Evolutionary conservation across 495 filamentous ascomycete genomes (phyloP).

Genomic region (Zalerion maritima): DNA sequence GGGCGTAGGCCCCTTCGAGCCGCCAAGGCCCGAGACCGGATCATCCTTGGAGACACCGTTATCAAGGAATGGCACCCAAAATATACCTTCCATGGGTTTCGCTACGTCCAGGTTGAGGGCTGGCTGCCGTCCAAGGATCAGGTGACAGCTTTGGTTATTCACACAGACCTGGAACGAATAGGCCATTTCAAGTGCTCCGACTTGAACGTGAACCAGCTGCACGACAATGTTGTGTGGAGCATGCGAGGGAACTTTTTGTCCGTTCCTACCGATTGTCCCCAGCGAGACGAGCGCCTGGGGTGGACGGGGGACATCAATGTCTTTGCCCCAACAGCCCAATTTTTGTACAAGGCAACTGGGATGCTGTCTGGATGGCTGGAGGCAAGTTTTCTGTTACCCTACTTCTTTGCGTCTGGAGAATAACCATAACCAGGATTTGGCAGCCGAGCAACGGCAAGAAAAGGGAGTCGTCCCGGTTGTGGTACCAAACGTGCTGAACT

Average conservation of each 20-base stretch:
- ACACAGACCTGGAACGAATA: conserved; percentile 34
- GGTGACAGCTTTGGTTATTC: conserved; percentile 31
- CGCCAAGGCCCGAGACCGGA: conserved; percentile 29
- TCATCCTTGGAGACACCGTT: conserved; percentile 19
- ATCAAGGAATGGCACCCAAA: conserved; percentile 23
- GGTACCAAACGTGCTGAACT: conserved; percentile 22
- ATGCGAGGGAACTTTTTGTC: conserved; percentile 41
- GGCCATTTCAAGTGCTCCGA: conserved; percentile 35
- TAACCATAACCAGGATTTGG: conserved; percentile 16
- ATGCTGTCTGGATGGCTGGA: conserved; percentile 36
- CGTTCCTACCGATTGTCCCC: conserved; percentile 40
- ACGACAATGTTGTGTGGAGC: conserved; percentile 35
- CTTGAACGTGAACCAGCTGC: conserved; percentile 30
- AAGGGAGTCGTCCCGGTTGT: conserved; percentile 24
- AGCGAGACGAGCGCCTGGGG: conserved; percentile 40
- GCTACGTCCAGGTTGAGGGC: conserved; percentile 34
- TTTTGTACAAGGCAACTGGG: conserved; percentile 33
- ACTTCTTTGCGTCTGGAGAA: conserved; percentile 1
- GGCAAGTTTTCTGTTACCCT: conserved; percentile 2
- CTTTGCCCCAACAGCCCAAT: conserved; percentile 34
- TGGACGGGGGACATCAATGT: conserved; percentile 41
- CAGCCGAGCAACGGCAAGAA: conserved; percentile 21
- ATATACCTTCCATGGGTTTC: conserved; percentile 43
- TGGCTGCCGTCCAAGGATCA: conserved; percentile 24
- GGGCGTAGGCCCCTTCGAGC: conserved; percentile 31